Base-by-base conservation (phyloP, 2,329 filamentous ascomycete species). In the Scedosporium aurantiacum region DNA sequence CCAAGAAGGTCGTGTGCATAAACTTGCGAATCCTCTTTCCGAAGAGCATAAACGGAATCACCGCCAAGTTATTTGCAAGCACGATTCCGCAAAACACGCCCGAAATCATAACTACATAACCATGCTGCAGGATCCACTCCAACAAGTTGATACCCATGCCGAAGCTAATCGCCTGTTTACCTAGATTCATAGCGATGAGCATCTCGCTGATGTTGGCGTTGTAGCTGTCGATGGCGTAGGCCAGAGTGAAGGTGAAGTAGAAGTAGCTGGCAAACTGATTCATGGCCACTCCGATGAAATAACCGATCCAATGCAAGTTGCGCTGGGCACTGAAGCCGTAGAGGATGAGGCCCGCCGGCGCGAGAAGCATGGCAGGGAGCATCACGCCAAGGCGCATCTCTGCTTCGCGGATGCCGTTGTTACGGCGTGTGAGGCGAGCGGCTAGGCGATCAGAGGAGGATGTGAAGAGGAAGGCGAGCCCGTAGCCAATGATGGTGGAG, bases 191-290 rank as follows among this genome's bases (percentile, higher is more conserved):
- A 2, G 79, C 79, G 63, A 82, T 85, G 10, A 85, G 75, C 82
- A 85, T 84, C 71, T 85, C 82, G 25, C 78, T 79, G n/a, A 82
- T 80, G 65, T 84, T 82, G 40, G 78, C 74, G 21, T 78, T 79
- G 69, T 85, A 83, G 60, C 76, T 79, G 67, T 85, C 82, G 43
- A 85, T 79, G 1, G 82, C 82, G 66, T 86, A 85, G 2, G 82
- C 82, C 7, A 86, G 74, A 10, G 81, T 80, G 66, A 84, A 82
- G 14, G 77, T 79, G 68, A 82, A 82, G 68, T 76, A 83, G 65
- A 82, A 82, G 69, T 81, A 83, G 3, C 73, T 73, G 21, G 74
- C 72, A 69, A 76, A 82, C 61, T 79, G 76, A 10, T 72, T 71
- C 71, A 82, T 72, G n/a, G 70, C 75, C 3, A 79, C 76, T 5